Percentiles rank a stretch among this genome's conserved stretches.
phyloP scores from a whole-genome alignment of 306 rosid genomes.

The Citrullus colocynthis region DNA sequence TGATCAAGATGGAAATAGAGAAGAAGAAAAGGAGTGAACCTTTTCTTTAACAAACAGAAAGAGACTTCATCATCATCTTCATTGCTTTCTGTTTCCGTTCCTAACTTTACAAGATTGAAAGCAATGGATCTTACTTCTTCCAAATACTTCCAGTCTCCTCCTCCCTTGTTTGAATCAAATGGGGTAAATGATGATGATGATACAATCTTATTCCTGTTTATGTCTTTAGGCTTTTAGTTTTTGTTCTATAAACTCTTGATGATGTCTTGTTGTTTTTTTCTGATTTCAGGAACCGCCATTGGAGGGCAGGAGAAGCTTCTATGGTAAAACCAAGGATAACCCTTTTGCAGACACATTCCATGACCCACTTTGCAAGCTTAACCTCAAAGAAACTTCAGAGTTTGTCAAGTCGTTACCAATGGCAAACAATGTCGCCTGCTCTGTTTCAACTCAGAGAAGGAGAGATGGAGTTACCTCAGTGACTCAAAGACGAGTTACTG shows the following conservation, averaged over 20 bases:
- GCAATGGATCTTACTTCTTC: conserved; percentile 52
- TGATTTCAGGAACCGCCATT: conserved; percentile 44
- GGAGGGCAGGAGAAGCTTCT: conserved; percentile 37
- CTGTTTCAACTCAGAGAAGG: conserved; percentile 34
- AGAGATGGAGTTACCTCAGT: conserved; percentile 33
- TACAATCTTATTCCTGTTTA: not conserved
- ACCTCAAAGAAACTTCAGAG: conserved; percentile 86
- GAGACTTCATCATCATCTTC: not conserved
- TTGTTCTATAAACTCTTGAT: not conserved
- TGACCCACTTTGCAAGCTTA: conserved; percentile 87
- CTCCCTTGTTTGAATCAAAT: conserved; percentile 29
- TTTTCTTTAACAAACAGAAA: not conserved
- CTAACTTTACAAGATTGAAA: not conserved
- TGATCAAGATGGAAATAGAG: not conserved
- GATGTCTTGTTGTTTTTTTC: not conserved
- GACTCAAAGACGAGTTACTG: conserved; percentile 32
- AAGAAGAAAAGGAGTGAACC: not conserved
- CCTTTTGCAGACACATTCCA: conserved; percentile 61
- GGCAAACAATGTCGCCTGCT: conserved; percentile 16
- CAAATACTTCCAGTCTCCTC: conserved; percentile 36
- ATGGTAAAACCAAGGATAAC: conserved; percentile 34
- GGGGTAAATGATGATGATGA: conserved; percentile 25
- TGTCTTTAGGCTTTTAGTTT: not conserved
- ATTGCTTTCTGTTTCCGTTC: not conserved
- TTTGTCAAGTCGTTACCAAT: conserved; percentile 85